Percentiles rank a stretch among this genome's conserved stretches.
Evolutionary conservation across 148 eudicot species (phyloP).

Genomic region (Rhododendron ovatum): DNA sequence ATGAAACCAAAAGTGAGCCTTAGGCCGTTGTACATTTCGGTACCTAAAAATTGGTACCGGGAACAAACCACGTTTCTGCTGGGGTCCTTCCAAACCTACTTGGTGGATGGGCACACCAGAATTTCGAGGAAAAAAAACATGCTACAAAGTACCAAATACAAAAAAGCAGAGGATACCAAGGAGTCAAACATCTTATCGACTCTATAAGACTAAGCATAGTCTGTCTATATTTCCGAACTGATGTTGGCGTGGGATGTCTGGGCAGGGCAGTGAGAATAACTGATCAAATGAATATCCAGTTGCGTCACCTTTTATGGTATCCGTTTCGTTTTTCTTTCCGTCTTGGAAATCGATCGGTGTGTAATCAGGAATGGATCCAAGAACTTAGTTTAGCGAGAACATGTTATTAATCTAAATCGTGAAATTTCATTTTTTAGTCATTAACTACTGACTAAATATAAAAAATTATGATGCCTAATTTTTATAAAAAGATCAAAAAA

Average conservation of each 20-base stretch:
- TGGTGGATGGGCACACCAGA: neutral
- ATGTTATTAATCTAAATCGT: too few relatives aligned
- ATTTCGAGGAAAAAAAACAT: neutral
- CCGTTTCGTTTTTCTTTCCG: neutral
- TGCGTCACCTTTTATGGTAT: neutral
- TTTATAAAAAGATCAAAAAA: too few relatives aligned
- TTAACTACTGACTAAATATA: too few relatives aligned
- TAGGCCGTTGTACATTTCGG: too few relatives aligned
- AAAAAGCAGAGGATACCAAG: neutral
- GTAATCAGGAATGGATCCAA: too few relatives aligned
- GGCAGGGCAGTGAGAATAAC: neutral
- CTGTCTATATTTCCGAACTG: neutral
- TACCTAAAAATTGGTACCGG: too few relatives aligned
- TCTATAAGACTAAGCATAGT: neutral
- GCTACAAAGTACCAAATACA: neutral
- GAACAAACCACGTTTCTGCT: neutral
- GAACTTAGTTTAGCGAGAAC: too few relatives aligned
- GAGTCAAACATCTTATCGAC: neutral
- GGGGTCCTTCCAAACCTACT: neutral
- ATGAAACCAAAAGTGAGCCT: too few relatives aligned
- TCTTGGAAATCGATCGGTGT: neutral
- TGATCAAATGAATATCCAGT: neutral
- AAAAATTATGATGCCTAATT: too few relatives aligned
- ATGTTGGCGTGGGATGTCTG: neutral
- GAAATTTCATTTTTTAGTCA: too few relatives aligned